Percentiles rank a stretch among this genome's conserved stretches.
These are phyloP conservation scores for Canariomyces notabilis DNA, from an alignment of 2,329 filamentous ascomycete genomes.

Conservation along the genomic window DNA sequence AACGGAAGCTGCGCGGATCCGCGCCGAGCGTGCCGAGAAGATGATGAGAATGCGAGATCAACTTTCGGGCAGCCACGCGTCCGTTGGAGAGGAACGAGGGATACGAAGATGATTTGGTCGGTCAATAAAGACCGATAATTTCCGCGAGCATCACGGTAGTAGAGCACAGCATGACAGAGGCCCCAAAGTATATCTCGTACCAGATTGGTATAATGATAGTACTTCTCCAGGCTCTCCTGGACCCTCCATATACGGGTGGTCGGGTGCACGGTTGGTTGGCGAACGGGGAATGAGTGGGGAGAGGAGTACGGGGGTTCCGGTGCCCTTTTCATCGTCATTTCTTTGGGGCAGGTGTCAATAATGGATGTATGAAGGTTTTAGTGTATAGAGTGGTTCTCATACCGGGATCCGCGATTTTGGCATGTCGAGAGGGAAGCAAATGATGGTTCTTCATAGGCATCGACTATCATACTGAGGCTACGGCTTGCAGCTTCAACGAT, in stretches of 20 bases:
- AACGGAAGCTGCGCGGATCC: conserved; percentile 62
- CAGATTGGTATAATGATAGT: conserved; percentile 16
- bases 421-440: not conserved
- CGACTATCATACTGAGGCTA: not conserved
- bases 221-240: conserved; percentile 11
- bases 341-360: conserved; percentile 14
- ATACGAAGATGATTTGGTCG: conserved; percentile 7
- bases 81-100: conserved; percentile 14
- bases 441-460: conserved; percentile 1
- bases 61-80: conserved; percentile 16
- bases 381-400: conserved; percentile 19
- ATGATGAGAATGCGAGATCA: conserved; percentile 38
- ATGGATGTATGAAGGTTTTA: conserved; percentile 15
- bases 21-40: conserved; percentile 48
- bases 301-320: conserved; percentile 10
- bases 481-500: not conserved
- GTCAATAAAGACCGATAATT: conserved; percentile 9
- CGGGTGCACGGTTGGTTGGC: not conserved
- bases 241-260: conserved; percentile 10
- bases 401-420: conserved; percentile 1
- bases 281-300: not conserved
- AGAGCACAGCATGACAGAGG: not conserved
- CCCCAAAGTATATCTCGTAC: conserved; percentile 16
- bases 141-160: conserved; percentile 6
- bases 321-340: conserved; percentile 14